phyloP scores from a whole-genome alignment of 1,284 basidiomycete genomes.

The Ceratobasidium sp. region DNA sequence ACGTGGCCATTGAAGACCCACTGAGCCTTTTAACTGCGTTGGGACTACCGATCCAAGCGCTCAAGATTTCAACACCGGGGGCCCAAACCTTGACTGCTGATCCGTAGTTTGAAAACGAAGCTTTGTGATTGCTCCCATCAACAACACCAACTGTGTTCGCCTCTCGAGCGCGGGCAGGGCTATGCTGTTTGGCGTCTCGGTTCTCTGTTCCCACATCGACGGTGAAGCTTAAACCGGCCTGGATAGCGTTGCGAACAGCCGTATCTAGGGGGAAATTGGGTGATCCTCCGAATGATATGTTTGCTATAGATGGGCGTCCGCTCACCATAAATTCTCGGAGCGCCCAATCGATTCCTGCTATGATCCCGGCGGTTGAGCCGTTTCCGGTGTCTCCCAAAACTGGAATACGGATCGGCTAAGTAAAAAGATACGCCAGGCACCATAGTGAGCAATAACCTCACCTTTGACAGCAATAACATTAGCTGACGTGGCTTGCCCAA shows the following conservation, averaged over 20 bases:
- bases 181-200: conserved; percentile 57
- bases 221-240: conserved; percentile 36
- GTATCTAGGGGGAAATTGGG: conserved; percentile 31
- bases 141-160: conserved; percentile 92
- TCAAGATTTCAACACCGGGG: conserved; percentile 36
- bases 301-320: conserved; percentile 40
- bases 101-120: conserved; percentile 44
- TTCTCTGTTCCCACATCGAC: conserved; percentile 42
- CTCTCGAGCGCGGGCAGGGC: conserved; percentile 69
- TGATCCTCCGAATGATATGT: conserved; percentile 21
- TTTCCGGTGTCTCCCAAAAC: conserved; percentile 93
- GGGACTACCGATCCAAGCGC: conserved; percentile 36
- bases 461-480: conserved; percentile 92
- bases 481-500: conserved; percentile 96
- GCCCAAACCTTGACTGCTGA: conserved; percentile 41
- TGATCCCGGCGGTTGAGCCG: conserved; percentile 74
- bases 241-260: conserved; percentile 24
- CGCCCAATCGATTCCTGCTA: conserved; percentile 43
- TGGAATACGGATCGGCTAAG: not conserved
- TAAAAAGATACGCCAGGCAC: not conserved
- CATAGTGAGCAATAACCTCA: not conserved
- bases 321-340: conserved; percentile 55
- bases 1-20: not conserved
- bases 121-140: conserved; percentile 25
- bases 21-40: conserved; percentile 7